Evolutionary conservation across 495 filamentous ascomycete genomes (phyloP).

Genomic region (Penicillium bialowiezense): DNA sequence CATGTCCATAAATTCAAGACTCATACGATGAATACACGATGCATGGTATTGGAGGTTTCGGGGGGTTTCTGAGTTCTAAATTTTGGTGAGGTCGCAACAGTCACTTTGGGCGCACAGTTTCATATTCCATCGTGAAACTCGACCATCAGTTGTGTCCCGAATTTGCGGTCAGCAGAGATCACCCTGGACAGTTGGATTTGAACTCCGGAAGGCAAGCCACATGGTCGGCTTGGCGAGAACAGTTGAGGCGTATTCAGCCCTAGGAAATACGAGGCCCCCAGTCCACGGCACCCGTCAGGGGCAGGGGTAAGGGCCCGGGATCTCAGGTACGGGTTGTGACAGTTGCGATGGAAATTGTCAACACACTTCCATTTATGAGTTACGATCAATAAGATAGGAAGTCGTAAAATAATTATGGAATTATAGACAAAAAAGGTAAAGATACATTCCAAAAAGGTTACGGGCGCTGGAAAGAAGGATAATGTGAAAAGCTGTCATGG

Average conservation of each 20-base stretch:
- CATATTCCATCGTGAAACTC: not conserved
- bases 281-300: not conserved
- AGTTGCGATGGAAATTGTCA: too few relatives aligned
- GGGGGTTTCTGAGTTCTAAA: too few relatives aligned
- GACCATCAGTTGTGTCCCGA: not conserved
- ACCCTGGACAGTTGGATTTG: not conserved
- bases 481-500: conserved; percentile 41
- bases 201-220: not conserved
- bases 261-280: not conserved
- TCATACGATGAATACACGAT: too few relatives aligned
- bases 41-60: too few relatives aligned
- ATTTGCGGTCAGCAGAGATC: not conserved
- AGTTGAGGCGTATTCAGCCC: not conserved
- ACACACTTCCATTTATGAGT: too few relatives aligned
- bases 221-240: not conserved
- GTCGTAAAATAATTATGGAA: too few relatives aligned
- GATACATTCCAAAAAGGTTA: conserved; percentile 30
- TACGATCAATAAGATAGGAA: too few relatives aligned
- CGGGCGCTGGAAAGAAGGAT: conserved; percentile 27
- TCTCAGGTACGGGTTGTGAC: too few relatives aligned
- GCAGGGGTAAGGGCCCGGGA: not conserved
- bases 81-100: too few relatives aligned
- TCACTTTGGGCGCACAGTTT: not conserved
- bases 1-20: too few relatives aligned
- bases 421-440: conserved; percentile 15